These are phyloP conservation scores for Parathielavia hyrcaniae DNA, from an alignment of 495 filamentous ascomycete genomes.

Conservation along the genomic window DNA sequence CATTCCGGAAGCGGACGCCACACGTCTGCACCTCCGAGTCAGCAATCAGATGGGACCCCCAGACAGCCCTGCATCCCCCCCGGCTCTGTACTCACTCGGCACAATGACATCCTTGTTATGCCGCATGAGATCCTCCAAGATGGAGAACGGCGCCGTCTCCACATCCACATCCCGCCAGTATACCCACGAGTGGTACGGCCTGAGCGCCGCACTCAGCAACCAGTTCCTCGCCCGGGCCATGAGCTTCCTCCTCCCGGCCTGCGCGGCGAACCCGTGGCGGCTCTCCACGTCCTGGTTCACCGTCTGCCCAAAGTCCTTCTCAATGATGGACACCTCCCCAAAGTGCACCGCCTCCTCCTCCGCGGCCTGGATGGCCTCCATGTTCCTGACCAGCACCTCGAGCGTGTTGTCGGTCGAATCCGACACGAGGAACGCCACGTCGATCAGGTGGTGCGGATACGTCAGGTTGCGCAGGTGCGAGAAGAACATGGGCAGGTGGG, in stretches of 20 bases:
- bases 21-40: slow-evolving; percentile 58
- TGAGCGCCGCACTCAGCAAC: slow-evolving; percentile 86
- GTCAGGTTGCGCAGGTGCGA: slow-evolving; percentile 91
- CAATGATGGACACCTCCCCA: slow-evolving; percentile 94
- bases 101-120: slow-evolving; percentile 99
- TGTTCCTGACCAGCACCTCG: slow-evolving; percentile 61
- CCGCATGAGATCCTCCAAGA: slow-evolving; percentile 95
- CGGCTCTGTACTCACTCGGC: slow-evolving; percentile 67
- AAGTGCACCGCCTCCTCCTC: slow-evolving; percentile 72
- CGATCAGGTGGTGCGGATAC: slow-evolving; percentile 93
- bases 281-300: slow-evolving; percentile 98
- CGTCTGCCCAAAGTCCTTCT: slow-evolving; percentile 98
- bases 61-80: background rate
- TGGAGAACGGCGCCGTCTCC: slow-evolving; percentile 91
- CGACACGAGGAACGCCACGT: slow-evolving; percentile 93
- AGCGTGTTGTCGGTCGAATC: slow-evolving; percentile 93
- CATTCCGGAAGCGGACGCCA: slow-evolving; percentile 98
- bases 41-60: background rate
- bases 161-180: slow-evolving; percentile 99
- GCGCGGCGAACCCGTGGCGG: slow-evolving; percentile 94
- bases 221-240: slow-evolving; percentile 99
- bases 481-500: slow-evolving; percentile 98
- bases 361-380: slow-evolving; percentile 75
- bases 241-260: slow-evolving; percentile 85
- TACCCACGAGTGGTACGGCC: slow-evolving; percentile 97